These are phyloP conservation scores for Yamadazyma sp. DNA, from an alignment of 805 yeast genomes.

Conservation along the genomic window DNA sequence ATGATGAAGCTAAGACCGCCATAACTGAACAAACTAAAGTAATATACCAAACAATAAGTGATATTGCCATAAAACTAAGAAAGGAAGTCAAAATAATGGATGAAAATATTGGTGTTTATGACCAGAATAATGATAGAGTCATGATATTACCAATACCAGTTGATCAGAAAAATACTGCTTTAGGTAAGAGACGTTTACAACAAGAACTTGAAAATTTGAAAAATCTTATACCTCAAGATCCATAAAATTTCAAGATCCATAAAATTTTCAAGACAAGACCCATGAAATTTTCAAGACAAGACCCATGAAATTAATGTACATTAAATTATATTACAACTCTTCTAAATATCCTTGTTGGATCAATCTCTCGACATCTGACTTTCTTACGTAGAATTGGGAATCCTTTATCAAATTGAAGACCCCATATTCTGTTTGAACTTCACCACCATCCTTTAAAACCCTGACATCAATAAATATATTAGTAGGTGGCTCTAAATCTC, in stretches of 20 bases:
- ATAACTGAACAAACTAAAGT: slow-evolving; percentile 43
- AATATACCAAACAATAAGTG: slow-evolving; percentile 55
- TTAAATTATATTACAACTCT: slow-evolving; percentile 42
- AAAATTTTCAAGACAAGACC: too few species aligned
- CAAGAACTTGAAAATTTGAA: slow-evolving; percentile 36
- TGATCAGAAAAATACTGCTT: slow-evolving; percentile 66
- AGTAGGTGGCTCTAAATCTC: slow-evolving; percentile 85
- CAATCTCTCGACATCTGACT: slow-evolving; percentile 88
- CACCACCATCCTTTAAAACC: slow-evolving; percentile 92
- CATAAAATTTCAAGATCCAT: too few species aligned
- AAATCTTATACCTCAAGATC: slow-evolving; percentile 12
- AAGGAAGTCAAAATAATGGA: slow-evolving; percentile 66
- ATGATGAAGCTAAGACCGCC: slow-evolving; percentile 26
- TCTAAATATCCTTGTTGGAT: slow-evolving; percentile 93
- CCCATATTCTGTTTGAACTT: slow-evolving; percentile 95
- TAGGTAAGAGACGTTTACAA: slow-evolving; percentile 56
- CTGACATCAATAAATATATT: slow-evolving; percentile 93
- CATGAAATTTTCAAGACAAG: too few species aligned
- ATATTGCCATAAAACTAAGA: slow-evolving; percentile 57
- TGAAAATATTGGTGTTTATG: slow-evolving; percentile 49
- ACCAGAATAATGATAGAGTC: slow-evolving; percentile 40
- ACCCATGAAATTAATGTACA: slow-evolving; percentile 5
- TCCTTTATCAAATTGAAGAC: slow-evolving; percentile 90
- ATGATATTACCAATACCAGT: slow-evolving; percentile 66
- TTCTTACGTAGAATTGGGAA: slow-evolving; percentile 91